Percentiles rank a stretch among this genome's conserved stretches.
Conservation (phyloP, 441 rosid genomes). For the Melastoma candidum region DNA sequence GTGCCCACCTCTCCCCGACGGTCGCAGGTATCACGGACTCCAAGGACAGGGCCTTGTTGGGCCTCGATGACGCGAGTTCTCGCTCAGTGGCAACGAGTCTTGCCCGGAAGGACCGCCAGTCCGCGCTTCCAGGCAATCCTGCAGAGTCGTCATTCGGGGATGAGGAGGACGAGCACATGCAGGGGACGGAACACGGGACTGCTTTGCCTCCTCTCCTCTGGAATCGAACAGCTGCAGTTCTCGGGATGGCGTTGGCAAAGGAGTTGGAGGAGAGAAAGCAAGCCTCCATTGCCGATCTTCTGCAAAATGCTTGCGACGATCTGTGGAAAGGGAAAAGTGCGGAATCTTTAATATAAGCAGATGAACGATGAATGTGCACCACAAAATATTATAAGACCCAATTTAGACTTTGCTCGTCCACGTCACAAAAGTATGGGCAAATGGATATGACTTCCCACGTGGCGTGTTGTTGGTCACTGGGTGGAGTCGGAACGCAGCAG, state of each 20-base stretch:
- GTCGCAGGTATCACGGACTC: constrained; percentile 22
- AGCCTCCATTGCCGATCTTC: constrained; percentile 50
- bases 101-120: constrained; percentile 85
- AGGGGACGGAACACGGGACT: constrained; percentile 30
- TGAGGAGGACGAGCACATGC: constrained; percentile 44
- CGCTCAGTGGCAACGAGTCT: constrained; percentile 53
- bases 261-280: constrained; percentile 62
- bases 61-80: constrained; percentile 13
- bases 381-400: constrained; percentile 20
- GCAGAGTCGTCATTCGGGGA: constrained; percentile 21
- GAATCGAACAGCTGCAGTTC: constrained; percentile 12
- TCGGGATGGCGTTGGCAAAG: constrained; percentile 27
- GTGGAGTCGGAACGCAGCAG: no score
- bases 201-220: constrained; percentile 21
- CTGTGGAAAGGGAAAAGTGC: constrained; percentile 2
- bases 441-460: constrained; percentile 31
- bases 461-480: constrained; percentile 6
- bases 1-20: constrained; percentile 68
- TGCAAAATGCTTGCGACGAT: not conserved
- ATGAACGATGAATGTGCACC: constrained; percentile 30
- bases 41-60: constrained; percentile 23
- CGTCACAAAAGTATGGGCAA: constrained; percentile 21
- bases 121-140: constrained; percentile 24
- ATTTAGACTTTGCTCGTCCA: constrained; percentile 12
- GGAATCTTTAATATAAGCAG: constrained; percentile 9